phyloP scores from a whole-genome alignment of 805 yeast species.

The Kockiozyma suomiensis region DNA sequence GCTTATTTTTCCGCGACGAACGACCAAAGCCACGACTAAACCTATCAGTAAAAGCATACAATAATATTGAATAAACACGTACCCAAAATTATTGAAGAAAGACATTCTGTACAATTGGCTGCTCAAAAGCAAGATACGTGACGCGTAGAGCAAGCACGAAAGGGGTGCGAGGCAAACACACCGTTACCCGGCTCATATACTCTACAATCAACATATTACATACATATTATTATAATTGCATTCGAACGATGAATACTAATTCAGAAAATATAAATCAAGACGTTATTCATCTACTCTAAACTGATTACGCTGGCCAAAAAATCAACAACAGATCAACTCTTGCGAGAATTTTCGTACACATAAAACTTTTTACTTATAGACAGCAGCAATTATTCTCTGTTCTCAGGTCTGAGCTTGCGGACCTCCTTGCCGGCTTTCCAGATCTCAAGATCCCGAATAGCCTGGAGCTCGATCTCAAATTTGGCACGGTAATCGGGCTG shows the following conservation, averaged over 20 bases:
- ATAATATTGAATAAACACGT: conserved; percentile 12
- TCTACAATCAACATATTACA: neutral
- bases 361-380: neutral
- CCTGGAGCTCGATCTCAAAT: conserved; percentile 89
- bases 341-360: neutral
- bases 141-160: neutral
- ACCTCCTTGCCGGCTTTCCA: conserved; percentile 99
- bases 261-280: neutral
- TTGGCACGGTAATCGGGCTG: conserved; percentile 96
- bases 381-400: conserved; percentile 50
- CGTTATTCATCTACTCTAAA: neutral
- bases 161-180: neutral
- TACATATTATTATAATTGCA: neutral
- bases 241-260: neutral
- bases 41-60: neutral
- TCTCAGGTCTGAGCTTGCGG: conserved; percentile 99
- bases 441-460: conserved; percentile 97
- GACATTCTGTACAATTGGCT: conserved; percentile 34
- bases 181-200: neutral
- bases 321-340: neutral
- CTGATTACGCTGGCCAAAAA: neutral
- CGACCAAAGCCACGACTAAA: conserved; percentile 60
- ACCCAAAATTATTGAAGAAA: conserved; percentile 43
- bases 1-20: conserved; percentile 52
- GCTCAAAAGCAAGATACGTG: neutral